Evolutionary conservation across 192 early-diverging fungal genomes (phyloP), one percentile per base, ranked within the genome.

Genomic region (Coemansia sp.): DNA sequence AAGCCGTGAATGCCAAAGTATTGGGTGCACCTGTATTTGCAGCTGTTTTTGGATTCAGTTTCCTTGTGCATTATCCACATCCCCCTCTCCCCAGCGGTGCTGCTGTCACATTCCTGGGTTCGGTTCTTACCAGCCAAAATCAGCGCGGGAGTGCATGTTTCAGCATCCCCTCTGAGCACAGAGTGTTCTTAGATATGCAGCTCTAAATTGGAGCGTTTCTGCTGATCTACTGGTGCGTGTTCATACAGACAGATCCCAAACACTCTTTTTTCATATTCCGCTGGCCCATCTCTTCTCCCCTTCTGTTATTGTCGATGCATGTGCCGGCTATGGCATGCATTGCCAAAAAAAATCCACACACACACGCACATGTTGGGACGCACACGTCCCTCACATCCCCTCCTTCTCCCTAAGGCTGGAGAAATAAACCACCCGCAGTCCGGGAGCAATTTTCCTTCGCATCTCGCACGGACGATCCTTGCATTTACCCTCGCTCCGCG

Each of bases 391-490:
- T 25, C 45, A 6, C 22, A 9, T 1, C 20, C 42, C 42, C 19
- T 19, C 17, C 42, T 6, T 20, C 45, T 23, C 3, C 10, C 23
- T 11, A 25, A 11, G 22, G 23, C 45, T 48, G 52, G 6, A 30
- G 30, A 14, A 54, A 33, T 33, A 30, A 6, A 30, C 29, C 19
- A 17, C 25, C 8, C 1, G 30, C 11, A 31, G 47, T 10, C 29
- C 52, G 30, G 30, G 9, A 54, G 52, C 52, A 54, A 33, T 33
- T 30, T 33, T 15, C 29, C 13, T 3, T 54, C 8, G 45, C 45
- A 54, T 54, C 52, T 54, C 19, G 52, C 25, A 25, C 52, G 14
- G 52, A 8, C 52, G 52, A 54, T 54, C 52, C 52, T 54, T 33
- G 52, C 52, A 54, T 54, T 54, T 54, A 54, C 6, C 52, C 52